phyloP scores from a whole-genome alignment of 495 filamentous ascomycete genomes.

The Viridothelium virens region DNA sequence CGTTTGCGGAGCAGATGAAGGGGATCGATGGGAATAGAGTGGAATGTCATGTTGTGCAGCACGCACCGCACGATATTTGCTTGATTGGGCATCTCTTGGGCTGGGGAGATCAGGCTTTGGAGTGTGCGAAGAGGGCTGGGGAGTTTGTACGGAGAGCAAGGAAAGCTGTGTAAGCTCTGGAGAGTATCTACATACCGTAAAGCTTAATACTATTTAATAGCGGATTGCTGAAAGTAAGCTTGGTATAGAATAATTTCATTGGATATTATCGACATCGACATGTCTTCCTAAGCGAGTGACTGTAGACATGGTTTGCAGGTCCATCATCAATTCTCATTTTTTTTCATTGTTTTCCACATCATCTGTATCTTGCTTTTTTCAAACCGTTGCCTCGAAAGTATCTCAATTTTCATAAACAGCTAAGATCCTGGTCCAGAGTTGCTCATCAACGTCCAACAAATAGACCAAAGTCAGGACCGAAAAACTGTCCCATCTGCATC shows the following conservation, averaged over 20 bases:
- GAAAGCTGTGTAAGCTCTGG: conserved; percentile 9
- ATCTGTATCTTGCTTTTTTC: no score
- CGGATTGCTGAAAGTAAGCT: not conserved
- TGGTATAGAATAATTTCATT: not conserved
- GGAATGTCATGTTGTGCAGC: conserved; percentile 31
- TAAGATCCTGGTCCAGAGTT: not conserved
- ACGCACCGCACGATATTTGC: conserved; percentile 38
- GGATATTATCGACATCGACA: not conserved
- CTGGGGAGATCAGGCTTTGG: conserved; percentile 30
- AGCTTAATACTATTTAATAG: not conserved
- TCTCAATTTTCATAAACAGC: not conserved
- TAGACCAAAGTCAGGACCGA: not conserved
- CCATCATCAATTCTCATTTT: no score
- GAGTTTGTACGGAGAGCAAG: conserved; percentile 28
- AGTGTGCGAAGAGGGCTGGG: conserved; percentile 32
- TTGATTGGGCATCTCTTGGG: conserved; percentile 33
- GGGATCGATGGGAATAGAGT: conserved; percentile 27
- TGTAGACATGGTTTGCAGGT: no score
- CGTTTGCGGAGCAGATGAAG: conserved; percentile 32
- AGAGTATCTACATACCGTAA: not conserved
- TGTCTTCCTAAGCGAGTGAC: no score
- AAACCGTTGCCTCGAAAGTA: no score
- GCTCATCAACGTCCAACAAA: not conserved
- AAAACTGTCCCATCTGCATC: not conserved
- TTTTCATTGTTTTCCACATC: no score